These are phyloP conservation scores for Sambucus nigra DNA, from an alignment of 129 eudicot species.

Conservation along the genomic window DNA sequence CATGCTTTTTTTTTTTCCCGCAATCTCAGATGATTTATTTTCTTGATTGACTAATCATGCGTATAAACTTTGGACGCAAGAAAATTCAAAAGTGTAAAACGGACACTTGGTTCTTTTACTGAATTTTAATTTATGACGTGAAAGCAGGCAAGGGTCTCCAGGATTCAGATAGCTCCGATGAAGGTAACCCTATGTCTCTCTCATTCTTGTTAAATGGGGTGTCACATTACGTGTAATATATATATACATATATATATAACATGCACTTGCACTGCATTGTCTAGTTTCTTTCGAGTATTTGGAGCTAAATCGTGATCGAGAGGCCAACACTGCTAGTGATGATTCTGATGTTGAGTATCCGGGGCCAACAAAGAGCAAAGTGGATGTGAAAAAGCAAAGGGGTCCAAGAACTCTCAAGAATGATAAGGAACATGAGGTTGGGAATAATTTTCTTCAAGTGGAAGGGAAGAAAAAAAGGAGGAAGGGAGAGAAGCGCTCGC, in stretches of 20 bases:
- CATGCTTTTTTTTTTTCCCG: neutral
- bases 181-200: constrained; percentile 18
- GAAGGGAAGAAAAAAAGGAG: constrained; percentile 21
- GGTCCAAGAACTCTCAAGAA: neutral
- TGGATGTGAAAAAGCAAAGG: constrained; percentile 5
- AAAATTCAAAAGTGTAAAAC: neutral
- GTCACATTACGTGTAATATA: too few species aligned
- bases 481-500: constrained; percentile 24
- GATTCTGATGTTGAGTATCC: neutral
- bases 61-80: too few species aligned
- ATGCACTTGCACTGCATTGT: too few species aligned
- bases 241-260: too few species aligned
- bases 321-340: constrained; percentile 3
- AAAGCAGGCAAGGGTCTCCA: constrained; percentile 24
- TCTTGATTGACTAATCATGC: neutral
- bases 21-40: neutral
- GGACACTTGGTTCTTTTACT: neutral
- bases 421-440: constrained; percentile 6
- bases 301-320: constrained; percentile 10
- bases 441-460: constrained; percentile 7
- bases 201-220: too few species aligned
- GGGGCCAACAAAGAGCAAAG: constrained; percentile 24
- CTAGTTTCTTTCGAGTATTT: too few species aligned
- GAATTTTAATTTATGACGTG: neutral
- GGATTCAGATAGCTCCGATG: constrained; percentile 20